Evolutionary conservation across 371 early-diverging fungal species (phyloP).

Genomic region (Apophysomyces trapeziformis): DNA sequence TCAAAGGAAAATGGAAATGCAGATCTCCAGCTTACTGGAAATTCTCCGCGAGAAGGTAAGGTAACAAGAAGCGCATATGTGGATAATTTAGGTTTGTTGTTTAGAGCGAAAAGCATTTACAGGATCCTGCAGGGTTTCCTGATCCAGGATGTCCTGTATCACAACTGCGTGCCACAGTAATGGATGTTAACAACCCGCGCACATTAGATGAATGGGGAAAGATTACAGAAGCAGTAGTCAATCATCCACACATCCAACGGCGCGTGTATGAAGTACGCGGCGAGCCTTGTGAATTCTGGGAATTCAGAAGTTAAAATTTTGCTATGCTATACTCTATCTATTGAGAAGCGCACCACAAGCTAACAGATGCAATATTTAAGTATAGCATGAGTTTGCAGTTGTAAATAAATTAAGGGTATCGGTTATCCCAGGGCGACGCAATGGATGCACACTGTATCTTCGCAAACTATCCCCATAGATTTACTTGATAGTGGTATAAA

Average conservation of each 20-base stretch:
- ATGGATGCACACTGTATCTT: no score
- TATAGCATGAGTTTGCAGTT: no score
- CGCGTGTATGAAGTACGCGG: slow-evolving; percentile 18
- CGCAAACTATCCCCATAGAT: no score
- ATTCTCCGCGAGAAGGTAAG: slow-evolving; percentile 23
- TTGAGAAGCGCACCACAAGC: no score
- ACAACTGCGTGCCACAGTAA: slow-evolving; percentile 15
- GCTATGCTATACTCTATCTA: no score
- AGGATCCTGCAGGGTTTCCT: slow-evolving; percentile 10
- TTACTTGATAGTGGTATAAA: no score
- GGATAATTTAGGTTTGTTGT: no score
- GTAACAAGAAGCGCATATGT: no score
- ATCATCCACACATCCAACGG: slow-evolving; percentile 18
- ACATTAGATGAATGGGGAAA: slow-evolving; percentile 21
- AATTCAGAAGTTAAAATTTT: slow-evolving; percentile 14
- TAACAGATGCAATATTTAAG: no score
- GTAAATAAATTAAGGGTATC: no score
- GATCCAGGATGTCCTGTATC: slow-evolving; percentile 20
- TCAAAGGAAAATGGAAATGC: slow-evolving; percentile 7
- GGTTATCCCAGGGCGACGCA: no score
- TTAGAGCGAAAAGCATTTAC: slow-evolving; percentile 20
- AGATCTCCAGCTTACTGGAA: neutral
- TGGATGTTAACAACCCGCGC: slow-evolving; percentile 6
- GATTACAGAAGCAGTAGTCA: slow-evolving; percentile 6
- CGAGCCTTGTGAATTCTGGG: slow-evolving; percentile 25